Base-by-base conservation (phyloP, 2,329 filamentous ascomycete genomes). In the Claviceps spartinae region DNA sequence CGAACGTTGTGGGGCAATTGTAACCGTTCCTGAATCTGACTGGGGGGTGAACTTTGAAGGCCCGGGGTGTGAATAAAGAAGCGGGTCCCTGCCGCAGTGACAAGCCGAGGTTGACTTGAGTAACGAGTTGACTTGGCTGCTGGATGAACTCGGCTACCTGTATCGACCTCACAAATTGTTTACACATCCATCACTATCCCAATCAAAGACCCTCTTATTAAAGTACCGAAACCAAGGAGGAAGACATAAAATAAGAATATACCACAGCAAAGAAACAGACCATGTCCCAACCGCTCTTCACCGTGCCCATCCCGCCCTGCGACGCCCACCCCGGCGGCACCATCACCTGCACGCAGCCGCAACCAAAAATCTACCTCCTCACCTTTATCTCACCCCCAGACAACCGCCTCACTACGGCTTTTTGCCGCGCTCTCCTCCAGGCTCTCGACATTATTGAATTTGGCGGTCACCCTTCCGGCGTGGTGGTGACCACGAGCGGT, bases 391-490 rank as follows among this genome's bases (percentile, higher is more conserved):
- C 82, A 9, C 80, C 83, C 1, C 81, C 82, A 1, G 87, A 93
- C 69, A 93, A 91, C 69, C 79, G 87, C 40, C 75, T 91, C 46
- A 83, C 81, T 1, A 80, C 81, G 1, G 69, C 75, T 41, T 85
- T 89, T 61, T 84, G 83, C 69, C 71, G 77, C 53, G 75, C 86
- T 13, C 67, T 91, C 40, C 70, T 86, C 36, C 71, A 82, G 11
- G 83, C 86, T 4, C 79, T 93, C 55, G 86, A 93, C 68, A 80
- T 87, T 22, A 69, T 93, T 61, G 83, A 89, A 65, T 77, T 81
- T 54, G 75, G 74, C 51, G 60, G 63, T 47, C 74, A 84, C 60
- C 73, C 78, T 0, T 76, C 77, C n/a, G 87, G 87, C 50, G 86
- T 90, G 5, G 74, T 93, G 14, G 72, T 90, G 54, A 91, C 86